Evolutionary conservation across 768 basidiomycete species (phyloP).

Genomic region (Phanerochaete sordida): DNA sequence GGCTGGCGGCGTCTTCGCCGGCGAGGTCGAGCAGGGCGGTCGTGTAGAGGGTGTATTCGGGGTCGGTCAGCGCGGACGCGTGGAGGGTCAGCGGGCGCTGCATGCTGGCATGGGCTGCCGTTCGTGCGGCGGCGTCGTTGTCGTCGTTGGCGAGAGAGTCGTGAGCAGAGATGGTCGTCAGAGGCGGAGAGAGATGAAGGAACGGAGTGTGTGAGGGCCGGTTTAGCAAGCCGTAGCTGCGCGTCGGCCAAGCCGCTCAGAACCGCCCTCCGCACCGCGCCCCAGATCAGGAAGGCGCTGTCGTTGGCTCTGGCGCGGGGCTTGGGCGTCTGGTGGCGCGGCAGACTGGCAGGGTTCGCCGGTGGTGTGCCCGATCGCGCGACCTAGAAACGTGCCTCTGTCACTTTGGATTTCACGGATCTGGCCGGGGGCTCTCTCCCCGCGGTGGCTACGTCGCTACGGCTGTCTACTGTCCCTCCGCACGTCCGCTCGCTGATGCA

Average conservation of each 20-base stretch:
- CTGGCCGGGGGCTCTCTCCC: too few species aligned
- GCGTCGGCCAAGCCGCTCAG: background rate
- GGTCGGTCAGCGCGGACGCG: conserved; percentile 70
- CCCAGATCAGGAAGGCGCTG: background rate
- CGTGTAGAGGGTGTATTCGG: conserved; percentile 69
- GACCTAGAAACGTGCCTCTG: too few species aligned
- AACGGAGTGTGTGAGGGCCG: background rate
- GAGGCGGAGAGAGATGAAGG: background rate
- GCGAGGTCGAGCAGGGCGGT: conserved; percentile 44
- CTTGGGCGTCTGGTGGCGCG: too few species aligned
- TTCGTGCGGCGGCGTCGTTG: too few species aligned
- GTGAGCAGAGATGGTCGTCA: too few species aligned
- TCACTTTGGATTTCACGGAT: too few species aligned
- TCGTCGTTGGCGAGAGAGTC: background rate
- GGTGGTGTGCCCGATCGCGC: too few species aligned
- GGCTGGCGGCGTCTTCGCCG: conserved; percentile 19
- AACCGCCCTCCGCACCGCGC: background rate
- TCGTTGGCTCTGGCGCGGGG: too few species aligned
- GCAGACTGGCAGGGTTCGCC: too few species aligned
- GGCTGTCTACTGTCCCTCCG: too few species aligned
- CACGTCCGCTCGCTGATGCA: too few species aligned
- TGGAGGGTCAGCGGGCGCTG: conserved; percentile 67
- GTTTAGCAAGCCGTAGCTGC: background rate
- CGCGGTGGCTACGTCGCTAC: too few species aligned
- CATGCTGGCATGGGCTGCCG: background rate